Percentiles rank a stretch among this genome's conserved stretches.
phyloP scores from a whole-genome alignment of 106 monocot genomes.

The Acorus calamus region DNA sequence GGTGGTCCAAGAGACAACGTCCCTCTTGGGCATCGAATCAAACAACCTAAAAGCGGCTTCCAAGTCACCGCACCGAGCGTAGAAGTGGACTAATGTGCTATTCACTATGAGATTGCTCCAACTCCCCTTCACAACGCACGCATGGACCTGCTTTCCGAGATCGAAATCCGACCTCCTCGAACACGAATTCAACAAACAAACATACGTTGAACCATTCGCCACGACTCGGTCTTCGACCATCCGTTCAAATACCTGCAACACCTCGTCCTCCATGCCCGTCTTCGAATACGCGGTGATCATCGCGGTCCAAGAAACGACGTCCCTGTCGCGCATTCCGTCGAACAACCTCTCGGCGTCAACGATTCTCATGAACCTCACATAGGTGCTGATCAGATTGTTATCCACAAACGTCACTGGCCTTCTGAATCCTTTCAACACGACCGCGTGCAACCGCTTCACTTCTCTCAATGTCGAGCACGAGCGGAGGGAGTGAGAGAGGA shows the following conservation, averaged over 20 bases:
- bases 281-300: constrained; percentile 50
- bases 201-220: constrained; percentile 64
- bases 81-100: constrained; percentile 59
- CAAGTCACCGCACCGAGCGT: constrained; percentile 51
- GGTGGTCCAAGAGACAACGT: constrained; percentile 75
- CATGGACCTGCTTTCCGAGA: constrained; percentile 72
- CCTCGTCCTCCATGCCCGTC: constrained; percentile 37
- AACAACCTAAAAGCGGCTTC: constrained; percentile 27
- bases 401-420: constrained; percentile 20
- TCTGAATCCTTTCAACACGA: constrained; percentile 20
- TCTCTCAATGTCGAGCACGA: constrained; percentile 35
- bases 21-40: constrained; percentile 33
- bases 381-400: constrained; percentile 65
- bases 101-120: constrained; percentile 72
- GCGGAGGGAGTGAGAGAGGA: constrained; percentile 22
- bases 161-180: constrained; percentile 34
- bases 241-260: constrained; percentile 20
- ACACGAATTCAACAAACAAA: constrained; percentile 67
- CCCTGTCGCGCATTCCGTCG: constrained; percentile 48
- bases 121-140: constrained; percentile 45
- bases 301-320: constrained; percentile 74
- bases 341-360: constrained; percentile 51
- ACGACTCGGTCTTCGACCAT: constrained; percentile 31
- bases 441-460: constrained; percentile 38
- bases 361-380: constrained; percentile 35